These are phyloP conservation scores for Scenedesmus sp. DNA, from an alignment of 163 green algal genomes.

Conservation along the genomic window DNA sequence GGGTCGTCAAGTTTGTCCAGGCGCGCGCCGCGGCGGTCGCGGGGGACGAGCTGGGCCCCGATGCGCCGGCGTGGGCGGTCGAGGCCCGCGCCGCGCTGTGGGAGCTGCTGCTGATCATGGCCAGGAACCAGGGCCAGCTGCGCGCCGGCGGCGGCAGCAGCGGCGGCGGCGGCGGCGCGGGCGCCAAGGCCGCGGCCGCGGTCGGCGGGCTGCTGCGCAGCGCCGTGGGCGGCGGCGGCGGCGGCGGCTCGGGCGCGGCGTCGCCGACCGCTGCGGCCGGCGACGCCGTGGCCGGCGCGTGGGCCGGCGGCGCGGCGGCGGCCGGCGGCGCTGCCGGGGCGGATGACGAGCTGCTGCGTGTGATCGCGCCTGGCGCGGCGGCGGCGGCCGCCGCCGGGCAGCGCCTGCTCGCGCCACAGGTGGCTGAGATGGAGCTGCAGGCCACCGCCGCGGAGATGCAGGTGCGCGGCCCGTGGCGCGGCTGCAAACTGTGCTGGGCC, in stretches of 20 bases:
- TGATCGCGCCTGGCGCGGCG: slow-evolving; percentile 14
- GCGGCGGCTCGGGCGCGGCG: background rate
- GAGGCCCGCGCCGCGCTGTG: slow-evolving; percentile 3
- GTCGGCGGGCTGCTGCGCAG: slow-evolving; percentile 1
- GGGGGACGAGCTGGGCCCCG: background rate
- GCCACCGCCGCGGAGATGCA: slow-evolving; percentile 40
- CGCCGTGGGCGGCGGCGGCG: background rate
- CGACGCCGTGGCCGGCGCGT: background rate
- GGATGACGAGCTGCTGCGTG: slow-evolving; percentile 25
- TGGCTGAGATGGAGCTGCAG: slow-evolving; percentile 34
- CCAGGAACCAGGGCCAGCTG: slow-evolving; percentile 37
- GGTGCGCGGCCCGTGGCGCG: background rate
- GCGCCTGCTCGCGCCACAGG: slow-evolving; percentile 1
- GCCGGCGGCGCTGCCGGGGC: background rate
- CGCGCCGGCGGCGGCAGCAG: slow-evolving; percentile 3
- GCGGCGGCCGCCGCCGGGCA: background rate
- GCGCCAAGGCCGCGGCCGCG: slow-evolving; percentile 12
- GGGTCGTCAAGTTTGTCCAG: slow-evolving; percentile 16
- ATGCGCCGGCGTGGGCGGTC: background rate
- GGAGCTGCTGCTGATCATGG: slow-evolving; percentile 37
- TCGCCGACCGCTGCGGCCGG: background rate
- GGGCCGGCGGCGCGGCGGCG: slow-evolving; percentile 4
- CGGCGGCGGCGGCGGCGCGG: slow-evolving; percentile 1
- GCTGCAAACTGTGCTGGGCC: too few species aligned
- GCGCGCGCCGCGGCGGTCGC: background rate